Percentiles rank a stretch among this genome's conserved stretches.
These are phyloP conservation scores for Albifimbria verrucaria DNA, from an alignment of 2,329 filamentous ascomycete genomes.

Conservation along the genomic window DNA sequence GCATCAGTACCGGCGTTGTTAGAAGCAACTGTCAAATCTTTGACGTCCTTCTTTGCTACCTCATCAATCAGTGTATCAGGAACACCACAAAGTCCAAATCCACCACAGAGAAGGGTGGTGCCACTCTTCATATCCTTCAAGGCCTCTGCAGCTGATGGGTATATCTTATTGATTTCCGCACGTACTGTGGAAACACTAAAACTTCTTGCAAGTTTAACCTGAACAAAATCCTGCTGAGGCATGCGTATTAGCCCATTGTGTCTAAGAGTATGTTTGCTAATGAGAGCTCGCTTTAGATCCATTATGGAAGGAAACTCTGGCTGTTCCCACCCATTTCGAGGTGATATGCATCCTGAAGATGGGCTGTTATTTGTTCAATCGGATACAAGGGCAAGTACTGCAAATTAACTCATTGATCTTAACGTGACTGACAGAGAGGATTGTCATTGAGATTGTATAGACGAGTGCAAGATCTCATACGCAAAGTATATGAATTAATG, in stretches of 20 bases:
- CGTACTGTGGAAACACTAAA: neutral
- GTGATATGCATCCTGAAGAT: neutral
- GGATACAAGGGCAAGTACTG: too few relatives aligned
- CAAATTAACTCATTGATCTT: too few relatives aligned
- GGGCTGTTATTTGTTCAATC: too few relatives aligned
- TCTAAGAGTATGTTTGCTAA: neutral
- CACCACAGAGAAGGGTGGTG: conserved; percentile 70
- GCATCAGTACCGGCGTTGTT: conserved; percentile 88
- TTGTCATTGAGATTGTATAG: too few relatives aligned
- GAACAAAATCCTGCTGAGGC: neutral
- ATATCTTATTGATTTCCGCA: conserved; percentile 69
- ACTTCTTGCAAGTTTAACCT: neutral
- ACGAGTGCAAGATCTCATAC: too few relatives aligned
- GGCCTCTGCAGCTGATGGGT: conserved; percentile 62
- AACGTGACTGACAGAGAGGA: too few relatives aligned
- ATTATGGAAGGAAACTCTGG: neutral
- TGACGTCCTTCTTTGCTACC: conserved; percentile 65
- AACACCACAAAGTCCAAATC: conserved; percentile 79
- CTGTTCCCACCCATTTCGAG: neutral
- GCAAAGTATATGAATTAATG: too few relatives aligned
- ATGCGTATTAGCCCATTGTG: neutral
- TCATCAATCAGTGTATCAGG: conserved; percentile 76
- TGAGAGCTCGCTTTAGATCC: neutral
- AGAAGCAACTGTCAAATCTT: conserved; percentile 77
- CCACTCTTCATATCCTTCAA: conserved; percentile 73